Percentiles rank a stretch among this genome's conserved stretches.
These are phyloP conservation scores for Diospyros kaki DNA, from an alignment of 148 eudicot genomes.

Conservation along the genomic window DNA sequence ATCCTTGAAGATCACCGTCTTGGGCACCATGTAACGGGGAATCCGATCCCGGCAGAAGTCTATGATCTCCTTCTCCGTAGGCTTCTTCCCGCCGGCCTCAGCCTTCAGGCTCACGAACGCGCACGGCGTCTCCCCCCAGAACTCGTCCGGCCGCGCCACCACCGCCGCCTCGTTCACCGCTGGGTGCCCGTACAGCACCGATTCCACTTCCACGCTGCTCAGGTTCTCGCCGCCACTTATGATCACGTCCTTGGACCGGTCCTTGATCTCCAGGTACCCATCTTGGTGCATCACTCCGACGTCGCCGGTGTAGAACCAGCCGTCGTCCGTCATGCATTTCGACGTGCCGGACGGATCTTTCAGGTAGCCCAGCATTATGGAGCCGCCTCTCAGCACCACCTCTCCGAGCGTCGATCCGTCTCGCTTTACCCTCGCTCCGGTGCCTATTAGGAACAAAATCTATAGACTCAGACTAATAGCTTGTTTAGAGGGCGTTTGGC, in stretches of 20 bases:
- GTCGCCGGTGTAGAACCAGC: conserved; percentile 51
- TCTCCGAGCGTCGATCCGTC: conserved; percentile 44
- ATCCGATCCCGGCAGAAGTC: conserved; percentile 47
- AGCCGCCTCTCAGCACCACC: conserved; percentile 34
- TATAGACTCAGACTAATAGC: no score
- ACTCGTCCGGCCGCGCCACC: conserved; percentile 31
- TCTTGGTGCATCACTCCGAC: conserved; percentile 46
- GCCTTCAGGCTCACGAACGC: conserved; percentile 42
- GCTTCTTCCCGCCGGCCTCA: not conserved
- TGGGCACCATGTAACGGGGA: conserved; percentile 63
- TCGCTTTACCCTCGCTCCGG: conserved; percentile 26
- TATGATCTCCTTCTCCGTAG: conserved; percentile 35
- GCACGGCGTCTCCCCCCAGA: conserved; percentile 45
- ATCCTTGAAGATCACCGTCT: conserved; percentile 46
- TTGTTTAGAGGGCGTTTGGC: no score
- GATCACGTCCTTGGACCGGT: conserved; percentile 5
- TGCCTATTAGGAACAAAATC: not conserved
- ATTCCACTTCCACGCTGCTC: conserved; percentile 34
- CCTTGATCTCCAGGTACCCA: conserved; percentile 45
- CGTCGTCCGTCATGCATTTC: conserved; percentile 27
- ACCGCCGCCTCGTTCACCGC: conserved; percentile 31
- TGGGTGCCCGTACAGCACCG: conserved; percentile 25
- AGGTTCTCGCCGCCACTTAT: conserved; percentile 33
- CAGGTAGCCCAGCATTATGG: conserved; percentile 42
- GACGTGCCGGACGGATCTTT: conserved; percentile 36